Evolutionary conservation across 2,329 filamentous ascomycete genomes (phyloP), one percentile per base, ranked within the genome.

Genomic region (Blastomyces silverae): DNA sequence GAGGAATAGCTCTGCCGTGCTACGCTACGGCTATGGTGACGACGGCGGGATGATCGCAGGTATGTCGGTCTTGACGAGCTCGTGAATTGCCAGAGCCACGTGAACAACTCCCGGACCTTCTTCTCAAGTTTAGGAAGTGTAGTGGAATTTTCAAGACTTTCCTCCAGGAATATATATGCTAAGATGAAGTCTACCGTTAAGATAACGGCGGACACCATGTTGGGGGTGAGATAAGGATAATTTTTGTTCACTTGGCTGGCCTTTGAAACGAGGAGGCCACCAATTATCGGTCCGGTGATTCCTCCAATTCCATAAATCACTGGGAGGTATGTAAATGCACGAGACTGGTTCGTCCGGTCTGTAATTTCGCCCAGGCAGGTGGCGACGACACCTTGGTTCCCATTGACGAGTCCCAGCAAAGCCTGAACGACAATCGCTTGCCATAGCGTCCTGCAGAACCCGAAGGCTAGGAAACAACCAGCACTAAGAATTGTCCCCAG

Each of bases 331-430:
- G 90, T 94, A 72, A 99, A 99, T 0, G 92, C 94, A 63, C 85
- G 85, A 72, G 91, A 94, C 81, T 99, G 94, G 75, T 99, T 99
- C 68, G 89, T 94, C 64, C 91, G 87, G 74, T 97, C 92, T 1
- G 94, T 99, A 62, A 99, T 89, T 76, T 99, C 94, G 52, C 94
- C 94, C 60, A 99, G 77, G 60, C 93, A 96, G 0, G 94, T 97
- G 8, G 91, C 93, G 17, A 99, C 92, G 15, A 97, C 88, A 4
- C 91, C 93, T 39, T 94, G 92, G 72, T 99, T 99, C 62, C 94
- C 94, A 75, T 97, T 99, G 62, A 96, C 85, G 63, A 96, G 75
- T 3, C 94, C 94, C 92, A 97, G 97, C 68, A 92, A 79, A 1
- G 89, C 85, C 74, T 99, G 94, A 0, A 96, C 90, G 20, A 91